phyloP scores from a whole-genome alignment of 2,329 filamentous ascomycete genomes.

The Trichoderma harzianum region DNA sequence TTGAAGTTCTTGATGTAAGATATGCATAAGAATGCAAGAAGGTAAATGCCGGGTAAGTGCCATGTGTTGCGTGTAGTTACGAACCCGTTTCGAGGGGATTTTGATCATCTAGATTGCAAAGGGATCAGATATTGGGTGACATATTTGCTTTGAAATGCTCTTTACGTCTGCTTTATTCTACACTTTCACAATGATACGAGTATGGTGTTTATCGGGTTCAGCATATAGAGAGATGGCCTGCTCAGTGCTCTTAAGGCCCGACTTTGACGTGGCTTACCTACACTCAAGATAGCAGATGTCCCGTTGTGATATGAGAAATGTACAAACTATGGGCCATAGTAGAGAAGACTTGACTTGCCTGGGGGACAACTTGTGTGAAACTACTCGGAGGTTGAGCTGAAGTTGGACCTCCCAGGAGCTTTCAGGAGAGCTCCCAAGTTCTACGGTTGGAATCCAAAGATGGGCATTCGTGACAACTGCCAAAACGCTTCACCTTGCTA shows the following conservation, averaged over 20 bases:
- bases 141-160: background rate
- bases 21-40: background rate
- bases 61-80: background rate
- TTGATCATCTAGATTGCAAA: background rate
- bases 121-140: background rate
- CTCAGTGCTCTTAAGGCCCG: background rate
- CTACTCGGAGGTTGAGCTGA: background rate
- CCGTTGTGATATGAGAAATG: background rate
- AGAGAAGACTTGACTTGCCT: background rate
- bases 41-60: background rate
- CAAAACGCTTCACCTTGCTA: background rate
- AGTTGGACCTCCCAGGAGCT: background rate
- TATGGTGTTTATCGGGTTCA: background rate
- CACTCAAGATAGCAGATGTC: background rate
- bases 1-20: background rate
- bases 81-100: background rate
- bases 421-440: background rate
- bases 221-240: background rate
- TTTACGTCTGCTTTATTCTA: background rate
- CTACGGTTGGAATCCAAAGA: background rate
- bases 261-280: fast-evolving
- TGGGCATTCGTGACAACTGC: background rate
- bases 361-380: background rate
- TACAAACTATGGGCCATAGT: background rate
- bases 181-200: too few species aligned